phyloP scores from a whole-genome alignment of 208 protist species.

The Plasmodiophora brassicae region DNA sequence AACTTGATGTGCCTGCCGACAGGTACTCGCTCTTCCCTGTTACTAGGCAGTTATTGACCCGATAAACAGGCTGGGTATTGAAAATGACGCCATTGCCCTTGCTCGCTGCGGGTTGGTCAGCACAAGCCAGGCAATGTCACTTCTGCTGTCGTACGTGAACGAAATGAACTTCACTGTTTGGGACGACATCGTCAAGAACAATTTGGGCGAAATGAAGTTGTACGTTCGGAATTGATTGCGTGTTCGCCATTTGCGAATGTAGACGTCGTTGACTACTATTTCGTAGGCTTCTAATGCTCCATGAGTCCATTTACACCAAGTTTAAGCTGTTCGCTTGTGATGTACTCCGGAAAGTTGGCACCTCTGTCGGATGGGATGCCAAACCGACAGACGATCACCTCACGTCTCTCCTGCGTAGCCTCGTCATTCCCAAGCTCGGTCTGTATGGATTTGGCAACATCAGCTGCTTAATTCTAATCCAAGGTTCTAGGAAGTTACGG shows the following conservation, averaged over 20 bases:
- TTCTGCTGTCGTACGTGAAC: constrained; percentile 12
- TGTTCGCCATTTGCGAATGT: neutral
- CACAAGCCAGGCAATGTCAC: neutral
- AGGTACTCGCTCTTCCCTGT: neutral
- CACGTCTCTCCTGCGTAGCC: neutral
- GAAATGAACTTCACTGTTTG: constrained; percentile 16
- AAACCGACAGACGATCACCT: constrained; percentile 23
- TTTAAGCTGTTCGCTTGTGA: neutral
- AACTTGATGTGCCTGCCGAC: neutral
- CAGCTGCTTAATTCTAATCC: neutral
- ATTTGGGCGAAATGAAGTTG: neutral
- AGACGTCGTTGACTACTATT: neutral
- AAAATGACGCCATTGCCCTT: constrained; percentile 13
- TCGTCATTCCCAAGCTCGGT: constrained; percentile 20
- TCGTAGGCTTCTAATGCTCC: neutral
- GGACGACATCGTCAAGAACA: neutral
- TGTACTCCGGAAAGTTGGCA: neutral
- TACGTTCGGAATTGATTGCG: neutral
- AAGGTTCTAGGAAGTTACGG: neutral
- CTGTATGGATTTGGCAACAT: neutral
- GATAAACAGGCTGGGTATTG: neutral
- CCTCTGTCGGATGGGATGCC: neutral
- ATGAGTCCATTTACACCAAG: neutral
- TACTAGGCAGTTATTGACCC: neutral
- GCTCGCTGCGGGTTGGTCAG: neutral